These are phyloP conservation scores for Phaeosphaeriaceae sp. DNA, from an alignment of 2,329 filamentous ascomycete species.

Conservation along the genomic window DNA sequence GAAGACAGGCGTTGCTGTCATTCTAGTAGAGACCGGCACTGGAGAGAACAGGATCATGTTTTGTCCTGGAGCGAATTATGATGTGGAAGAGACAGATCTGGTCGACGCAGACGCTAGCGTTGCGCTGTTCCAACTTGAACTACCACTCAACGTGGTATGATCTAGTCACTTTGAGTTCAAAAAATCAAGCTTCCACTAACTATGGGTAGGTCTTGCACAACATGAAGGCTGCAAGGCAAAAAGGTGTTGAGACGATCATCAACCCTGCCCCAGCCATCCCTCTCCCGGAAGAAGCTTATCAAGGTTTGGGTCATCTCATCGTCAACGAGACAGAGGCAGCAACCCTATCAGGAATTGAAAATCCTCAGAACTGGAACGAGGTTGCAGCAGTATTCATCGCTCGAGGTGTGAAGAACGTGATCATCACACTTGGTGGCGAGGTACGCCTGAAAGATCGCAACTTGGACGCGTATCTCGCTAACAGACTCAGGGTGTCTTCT, in stretches of 20 bases:
- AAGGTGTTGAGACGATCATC: constrained; percentile 67
- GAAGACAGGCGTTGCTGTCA: constrained; percentile 59
- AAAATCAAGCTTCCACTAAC: no score
- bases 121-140: constrained; percentile 57
- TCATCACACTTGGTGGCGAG: constrained; percentile 83
- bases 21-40: constrained; percentile 56
- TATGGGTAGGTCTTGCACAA: constrained; percentile 41
- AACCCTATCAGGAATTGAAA: constrained; percentile 68
- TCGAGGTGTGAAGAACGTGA: constrained; percentile 76
- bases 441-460: constrained; percentile 53
- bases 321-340: constrained; percentile 91
- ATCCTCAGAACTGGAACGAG: constrained; percentile 41
- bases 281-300: constrained; percentile 72
- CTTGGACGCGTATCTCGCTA: constrained; percentile 6
- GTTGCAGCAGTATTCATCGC: constrained; percentile 64
- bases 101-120: constrained; percentile 52
- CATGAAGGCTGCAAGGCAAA: constrained; percentile 44
- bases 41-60: constrained; percentile 61
- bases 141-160: constrained; percentile 52
- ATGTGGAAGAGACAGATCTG: constrained; percentile 47
- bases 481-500: constrained; percentile 47
- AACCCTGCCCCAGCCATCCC: constrained; percentile 80
- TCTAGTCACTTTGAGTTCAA: neutral
- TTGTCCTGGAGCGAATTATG: constrained; percentile 56
- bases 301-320: constrained; percentile 77